Percentiles rank a stretch among this genome's conserved stretches.
Conservation (phyloP, 2,329 filamentous ascomycete genomes). For the Ophiocordyceps australis region DNA sequence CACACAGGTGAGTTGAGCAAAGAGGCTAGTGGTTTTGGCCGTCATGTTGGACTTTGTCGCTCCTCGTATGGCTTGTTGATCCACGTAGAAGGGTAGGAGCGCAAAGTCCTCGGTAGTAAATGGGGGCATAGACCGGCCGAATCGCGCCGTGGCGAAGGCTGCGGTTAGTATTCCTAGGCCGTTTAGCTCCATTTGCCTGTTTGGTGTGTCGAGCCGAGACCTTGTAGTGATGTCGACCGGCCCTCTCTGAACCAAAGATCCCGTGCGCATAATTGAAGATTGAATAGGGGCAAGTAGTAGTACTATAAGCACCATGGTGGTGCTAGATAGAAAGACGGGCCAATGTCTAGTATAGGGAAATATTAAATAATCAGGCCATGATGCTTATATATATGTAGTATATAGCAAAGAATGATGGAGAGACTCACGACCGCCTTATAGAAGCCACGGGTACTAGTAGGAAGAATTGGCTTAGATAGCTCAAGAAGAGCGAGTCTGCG, state of each 20-base stretch:
- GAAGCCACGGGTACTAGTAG: conserved; percentile 13
- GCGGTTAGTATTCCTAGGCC: too few relatives aligned
- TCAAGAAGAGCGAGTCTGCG: conserved; percentile 26
- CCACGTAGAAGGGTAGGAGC: conserved; percentile 20
- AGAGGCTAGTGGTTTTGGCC: conserved; percentile 10
- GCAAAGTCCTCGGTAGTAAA: conserved; percentile 25
- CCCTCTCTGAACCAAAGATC: conserved; percentile 8
- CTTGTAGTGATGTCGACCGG: not conserved
- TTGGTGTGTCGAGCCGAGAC: too few relatives aligned
- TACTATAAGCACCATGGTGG: conserved; percentile 28
- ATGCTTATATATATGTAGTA: too few relatives aligned
- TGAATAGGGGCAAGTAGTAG: conserved; percentile 34
- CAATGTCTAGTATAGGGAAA: not conserved
- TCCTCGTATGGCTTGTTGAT: not conserved
- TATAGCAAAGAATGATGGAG: conserved; percentile 4
- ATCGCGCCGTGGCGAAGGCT: too few relatives aligned
- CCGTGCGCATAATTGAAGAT: conserved; percentile 30
- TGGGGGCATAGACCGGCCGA: too few relatives aligned
- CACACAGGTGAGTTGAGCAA: conserved; percentile 19
- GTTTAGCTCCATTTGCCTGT: too few relatives aligned
- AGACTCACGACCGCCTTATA: conserved; percentile 12
- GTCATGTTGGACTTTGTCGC: conserved; percentile 10
- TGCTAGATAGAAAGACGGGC: conserved; percentile 10
- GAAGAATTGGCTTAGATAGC: conserved; percentile 28
- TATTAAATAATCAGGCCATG: not conserved